phyloP scores from a whole-genome alignment of 176 grass and related monocot species.

The Canna indica region DNA sequence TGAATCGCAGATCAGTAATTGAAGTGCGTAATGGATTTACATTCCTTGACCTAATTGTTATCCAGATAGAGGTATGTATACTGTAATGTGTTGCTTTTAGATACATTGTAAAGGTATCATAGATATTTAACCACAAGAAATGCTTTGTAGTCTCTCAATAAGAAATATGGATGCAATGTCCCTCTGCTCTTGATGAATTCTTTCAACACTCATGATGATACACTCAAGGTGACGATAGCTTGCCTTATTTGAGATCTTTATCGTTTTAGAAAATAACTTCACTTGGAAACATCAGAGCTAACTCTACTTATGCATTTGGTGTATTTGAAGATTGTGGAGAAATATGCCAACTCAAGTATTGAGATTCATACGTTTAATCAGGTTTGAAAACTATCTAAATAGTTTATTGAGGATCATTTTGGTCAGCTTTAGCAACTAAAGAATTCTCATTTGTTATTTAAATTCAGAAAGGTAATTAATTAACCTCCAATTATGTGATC shows the following conservation, averaged over 20 bases:
- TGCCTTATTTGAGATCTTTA: not conserved
- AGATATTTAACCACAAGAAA: not conserved
- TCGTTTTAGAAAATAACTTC: not conserved
- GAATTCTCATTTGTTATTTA: too few species aligned
- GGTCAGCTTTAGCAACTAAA: too few species aligned
- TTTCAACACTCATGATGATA: slow-evolving; percentile 95
- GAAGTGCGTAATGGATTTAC: slow-evolving; percentile 90
- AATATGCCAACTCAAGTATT: slow-evolving; percentile 63
- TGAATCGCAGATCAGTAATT: slow-evolving; percentile 59
- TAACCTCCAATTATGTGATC: slow-evolving; percentile 8
- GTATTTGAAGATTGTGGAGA: slow-evolving; percentile 70
- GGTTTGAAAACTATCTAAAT: slow-evolving; percentile 13
- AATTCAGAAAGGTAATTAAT: too few species aligned
- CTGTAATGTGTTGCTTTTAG: not conserved
- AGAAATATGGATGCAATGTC: slow-evolving; percentile 89
- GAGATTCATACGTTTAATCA: slow-evolving; percentile 96
- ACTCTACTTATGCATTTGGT: not conserved
- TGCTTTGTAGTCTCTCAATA: slow-evolving; percentile 61
- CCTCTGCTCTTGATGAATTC: slow-evolving; percentile 97
- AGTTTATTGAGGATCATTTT: not conserved
- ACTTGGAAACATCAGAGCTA: not conserved
- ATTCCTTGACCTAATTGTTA: slow-evolving; percentile 87
- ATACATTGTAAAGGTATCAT: not conserved
- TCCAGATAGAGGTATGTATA: slow-evolving; percentile 70
- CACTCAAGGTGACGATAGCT: slow-evolving; percentile 40